Evolutionary conservation across 805 yeast genomes (phyloP).

Genomic region (Metschnikowia arizonensis): DNA sequence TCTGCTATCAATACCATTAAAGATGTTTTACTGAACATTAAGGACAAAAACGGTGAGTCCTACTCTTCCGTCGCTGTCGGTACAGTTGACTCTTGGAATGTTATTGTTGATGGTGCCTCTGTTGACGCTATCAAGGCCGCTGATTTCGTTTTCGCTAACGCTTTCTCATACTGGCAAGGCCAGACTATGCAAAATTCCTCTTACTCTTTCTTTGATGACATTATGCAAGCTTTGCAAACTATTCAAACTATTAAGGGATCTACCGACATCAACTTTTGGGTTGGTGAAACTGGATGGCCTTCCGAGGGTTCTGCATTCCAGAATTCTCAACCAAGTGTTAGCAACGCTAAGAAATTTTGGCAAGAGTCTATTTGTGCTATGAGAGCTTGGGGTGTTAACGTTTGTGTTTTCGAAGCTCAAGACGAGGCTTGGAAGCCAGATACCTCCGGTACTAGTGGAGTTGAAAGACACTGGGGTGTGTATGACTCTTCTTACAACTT

Average conservation of each 20-base stretch:
- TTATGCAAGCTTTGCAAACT: constrained; percentile 92
- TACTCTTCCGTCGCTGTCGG: constrained; percentile 76
- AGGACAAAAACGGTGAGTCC: constrained; percentile 77
- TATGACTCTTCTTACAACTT: constrained; percentile 49
- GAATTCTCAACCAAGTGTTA: constrained; percentile 60
- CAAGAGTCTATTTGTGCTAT: constrained; percentile 85
- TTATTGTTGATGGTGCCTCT: constrained; percentile 74
- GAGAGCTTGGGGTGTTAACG: constrained; percentile 94
- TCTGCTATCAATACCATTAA: constrained; percentile 59
- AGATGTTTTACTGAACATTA: constrained; percentile 52
- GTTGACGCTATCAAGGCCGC: constrained; percentile 70
- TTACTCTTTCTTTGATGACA: constrained; percentile 91
- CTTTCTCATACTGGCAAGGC: constrained; percentile 99
- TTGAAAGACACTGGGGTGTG: constrained; percentile 95
- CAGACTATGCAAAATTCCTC: constrained; percentile 80
- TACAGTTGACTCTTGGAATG: constrained; percentile 94
- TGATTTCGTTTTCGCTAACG: constrained; percentile 87
- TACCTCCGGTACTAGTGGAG: constrained; percentile 78
- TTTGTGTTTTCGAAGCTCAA: constrained; percentile 88
- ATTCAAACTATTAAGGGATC: constrained; percentile 84
- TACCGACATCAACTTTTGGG: constrained; percentile 85
- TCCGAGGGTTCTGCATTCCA: constrained; percentile 75
- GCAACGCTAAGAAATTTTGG: constrained; percentile 80
- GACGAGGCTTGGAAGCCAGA: constrained; percentile 97
- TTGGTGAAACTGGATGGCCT: constrained; percentile 98